Percentiles rank a stretch among this genome's conserved stretches.
phyloP scores from a whole-genome alignment of 768 basidiomycete genomes.

The Ramaria sp. region DNA sequence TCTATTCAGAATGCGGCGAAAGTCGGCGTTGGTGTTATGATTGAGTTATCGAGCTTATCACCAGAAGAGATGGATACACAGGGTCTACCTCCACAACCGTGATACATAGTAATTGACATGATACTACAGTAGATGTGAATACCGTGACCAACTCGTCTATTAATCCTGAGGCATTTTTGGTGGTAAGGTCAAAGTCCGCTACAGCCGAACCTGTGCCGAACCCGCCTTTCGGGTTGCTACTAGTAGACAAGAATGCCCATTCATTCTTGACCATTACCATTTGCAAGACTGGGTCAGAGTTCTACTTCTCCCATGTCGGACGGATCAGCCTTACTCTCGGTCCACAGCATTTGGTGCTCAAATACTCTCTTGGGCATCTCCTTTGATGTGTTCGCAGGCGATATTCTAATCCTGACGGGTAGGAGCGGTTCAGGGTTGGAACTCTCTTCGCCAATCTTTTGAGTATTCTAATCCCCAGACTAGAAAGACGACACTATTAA shows the following conservation, averaged over 20 bases:
- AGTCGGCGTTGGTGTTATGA: constrained; percentile 96
- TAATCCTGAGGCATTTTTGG: too few relatives aligned
- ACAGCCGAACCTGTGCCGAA: too few relatives aligned
- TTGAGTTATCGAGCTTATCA: constrained; percentile 74
- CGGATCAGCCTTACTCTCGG: constrained; percentile 33
- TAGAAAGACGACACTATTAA: constrained; percentile 66
- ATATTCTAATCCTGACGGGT: constrained; percentile 70
- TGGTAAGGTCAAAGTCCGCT: too few relatives aligned
- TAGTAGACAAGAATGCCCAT: not conserved
- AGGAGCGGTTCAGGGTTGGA: constrained; percentile 65
- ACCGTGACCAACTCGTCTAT: not conserved
- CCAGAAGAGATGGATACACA: constrained; percentile 62
- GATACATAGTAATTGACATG: not conserved
- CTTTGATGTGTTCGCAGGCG: constrained; percentile 57
- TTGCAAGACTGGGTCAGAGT: not conserved
- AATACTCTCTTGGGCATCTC: constrained; percentile 50
- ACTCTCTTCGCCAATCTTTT: not conserved
- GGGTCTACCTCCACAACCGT: constrained; percentile 17
- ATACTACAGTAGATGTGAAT: not conserved
- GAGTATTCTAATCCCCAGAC: not conserved
- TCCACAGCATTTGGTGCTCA: constrained; percentile 39
- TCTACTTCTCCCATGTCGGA: not conserved
- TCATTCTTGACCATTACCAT: not conserved
- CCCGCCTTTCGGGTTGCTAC: too few relatives aligned
- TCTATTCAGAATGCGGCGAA: constrained; percentile 72